phyloP scores from a whole-genome alignment of 768 basidiomycete species.

The Stropharia rugosoannulata region DNA sequence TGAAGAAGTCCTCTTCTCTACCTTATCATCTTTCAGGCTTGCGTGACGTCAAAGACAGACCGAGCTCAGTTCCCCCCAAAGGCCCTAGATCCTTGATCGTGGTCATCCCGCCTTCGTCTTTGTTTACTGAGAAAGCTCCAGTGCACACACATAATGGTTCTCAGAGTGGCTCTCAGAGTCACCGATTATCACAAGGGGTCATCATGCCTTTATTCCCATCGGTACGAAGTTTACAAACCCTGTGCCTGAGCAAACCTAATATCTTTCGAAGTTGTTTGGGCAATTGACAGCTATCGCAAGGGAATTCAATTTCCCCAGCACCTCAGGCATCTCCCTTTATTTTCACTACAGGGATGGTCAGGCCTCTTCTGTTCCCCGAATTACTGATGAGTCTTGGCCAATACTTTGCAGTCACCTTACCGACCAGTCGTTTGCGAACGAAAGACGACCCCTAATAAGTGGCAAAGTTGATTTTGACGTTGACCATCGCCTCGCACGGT shows the following conservation, averaged over 20 bases:
- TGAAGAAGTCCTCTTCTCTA: constrained; percentile 49
- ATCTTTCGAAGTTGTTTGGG: constrained; percentile 56
- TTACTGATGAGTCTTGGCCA: constrained; percentile 79
- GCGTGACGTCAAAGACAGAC: constrained; percentile 43
- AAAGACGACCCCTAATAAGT: constrained; percentile 54
- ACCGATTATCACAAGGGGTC: constrained; percentile 65
- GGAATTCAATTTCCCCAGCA: constrained; percentile 82
- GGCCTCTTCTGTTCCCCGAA: constrained; percentile 58
- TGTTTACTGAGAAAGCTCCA: constrained; percentile 59
- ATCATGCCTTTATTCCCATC: constrained; percentile 77
- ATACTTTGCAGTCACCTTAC: constrained; percentile 66
- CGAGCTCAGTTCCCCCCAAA: constrained; percentile 25
- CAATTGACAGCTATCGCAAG: constrained; percentile 78
- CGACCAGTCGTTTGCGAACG: constrained; percentile 35
- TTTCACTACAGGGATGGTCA: constrained; percentile 62
- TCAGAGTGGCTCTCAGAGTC: constrained; percentile 56
- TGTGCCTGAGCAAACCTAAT: neutral
- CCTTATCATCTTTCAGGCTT: constrained; percentile 51
- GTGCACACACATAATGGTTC: constrained; percentile 59
- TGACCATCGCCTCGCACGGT: constrained; percentile 70
- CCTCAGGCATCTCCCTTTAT: constrained; percentile 76
- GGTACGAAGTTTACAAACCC: constrained; percentile 33
- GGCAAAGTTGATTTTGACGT: constrained; percentile 89
- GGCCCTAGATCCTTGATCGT: constrained; percentile 58
- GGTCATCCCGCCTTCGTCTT: constrained; percentile 60